Evolutionary conservation across 352 stramenopile species (phyloP).

Genomic region (Blastocystis sp.): DNA sequence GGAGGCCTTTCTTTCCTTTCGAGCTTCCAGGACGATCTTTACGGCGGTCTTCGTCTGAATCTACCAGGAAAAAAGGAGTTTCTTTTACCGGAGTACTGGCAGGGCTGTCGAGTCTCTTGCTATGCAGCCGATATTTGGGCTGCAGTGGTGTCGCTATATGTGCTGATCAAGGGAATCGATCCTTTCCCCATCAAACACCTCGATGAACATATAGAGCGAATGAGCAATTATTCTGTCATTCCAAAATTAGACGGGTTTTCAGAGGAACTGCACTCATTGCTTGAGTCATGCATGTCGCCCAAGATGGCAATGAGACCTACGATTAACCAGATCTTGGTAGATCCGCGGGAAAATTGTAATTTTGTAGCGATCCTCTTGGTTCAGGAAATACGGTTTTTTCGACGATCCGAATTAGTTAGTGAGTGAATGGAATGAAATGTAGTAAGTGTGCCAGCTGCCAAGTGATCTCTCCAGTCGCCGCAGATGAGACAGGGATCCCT

Average conservation of each 20-base stretch:
- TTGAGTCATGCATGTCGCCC: neutral
- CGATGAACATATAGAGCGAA: constrained; percentile 41
- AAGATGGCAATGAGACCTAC: neutral
- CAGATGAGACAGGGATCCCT: neutral
- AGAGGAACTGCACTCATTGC: neutral
- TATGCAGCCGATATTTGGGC: constrained; percentile 48
- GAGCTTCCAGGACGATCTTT: neutral
- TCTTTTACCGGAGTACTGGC: constrained; percentile 41
- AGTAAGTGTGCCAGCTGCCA: neutral
- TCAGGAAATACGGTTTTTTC: constrained; percentile 3
- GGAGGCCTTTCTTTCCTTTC: constrained; percentile 27
- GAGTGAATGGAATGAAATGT: neutral
- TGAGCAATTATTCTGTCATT: constrained; percentile 18
- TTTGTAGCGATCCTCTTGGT: constrained; percentile 17
- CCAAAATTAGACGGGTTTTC: constrained; percentile 18
- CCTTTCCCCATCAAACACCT: constrained; percentile 26
- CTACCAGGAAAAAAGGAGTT: constrained; percentile 36
- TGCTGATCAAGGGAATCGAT: constrained; percentile 3
- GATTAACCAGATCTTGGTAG: constrained; percentile 12
- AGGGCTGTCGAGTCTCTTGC: neutral
- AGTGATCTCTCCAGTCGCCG: neutral
- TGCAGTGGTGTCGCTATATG: neutral
- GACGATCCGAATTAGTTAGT: neutral
- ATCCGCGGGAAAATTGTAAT: neutral
- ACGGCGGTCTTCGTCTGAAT: constrained; percentile 22